phyloP scores from a whole-genome alignment of 202 grass and related monocot species.

The Zizania palustris region DNA sequence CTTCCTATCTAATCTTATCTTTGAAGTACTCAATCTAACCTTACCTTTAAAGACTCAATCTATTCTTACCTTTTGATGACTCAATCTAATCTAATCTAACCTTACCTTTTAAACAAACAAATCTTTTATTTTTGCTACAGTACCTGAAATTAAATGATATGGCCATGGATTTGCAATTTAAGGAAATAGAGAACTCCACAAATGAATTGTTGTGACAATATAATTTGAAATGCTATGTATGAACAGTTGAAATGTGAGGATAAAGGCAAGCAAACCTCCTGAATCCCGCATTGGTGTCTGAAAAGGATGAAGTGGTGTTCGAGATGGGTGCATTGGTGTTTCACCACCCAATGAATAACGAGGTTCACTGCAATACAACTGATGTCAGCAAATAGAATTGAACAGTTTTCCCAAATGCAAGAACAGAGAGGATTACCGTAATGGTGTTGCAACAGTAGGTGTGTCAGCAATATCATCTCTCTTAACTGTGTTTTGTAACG shows the following conservation, averaged over 20 bases:
- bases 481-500: slow-evolving; percentile 55
- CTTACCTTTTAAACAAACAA: too few species aligned
- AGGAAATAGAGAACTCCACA: slow-evolving; percentile 20
- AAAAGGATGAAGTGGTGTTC: slow-evolving; percentile 69
- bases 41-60: too few species aligned
- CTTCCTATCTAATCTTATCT: too few species aligned
- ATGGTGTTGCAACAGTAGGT: slow-evolving; percentile 50
- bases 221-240: slow-evolving; percentile 26
- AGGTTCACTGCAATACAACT: slow-evolving; percentile 60
- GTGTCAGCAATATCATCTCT: slow-evolving; percentile 68
- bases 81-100: too few species aligned
- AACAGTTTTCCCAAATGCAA: slow-evolving; percentile 28
- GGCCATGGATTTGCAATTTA: not conserved
- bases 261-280: slow-evolving; percentile 53
- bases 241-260: slow-evolving; percentile 11
- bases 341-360: slow-evolving; percentile 59
- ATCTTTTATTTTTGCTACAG: too few species aligned
- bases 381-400: slow-evolving; percentile 32
- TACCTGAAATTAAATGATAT: not conserved
- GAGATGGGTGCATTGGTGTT: slow-evolving; percentile 82
- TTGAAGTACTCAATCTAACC: too few species aligned
- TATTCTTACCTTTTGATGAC: too few species aligned
- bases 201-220: not conserved
- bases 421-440: slow-evolving; percentile 50
- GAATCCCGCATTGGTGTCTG: slow-evolving; percentile 77